phyloP scores from a whole-genome alignment of 2,329 filamentous ascomycete genomes.

The Ceratocystis cubensis region DNA sequence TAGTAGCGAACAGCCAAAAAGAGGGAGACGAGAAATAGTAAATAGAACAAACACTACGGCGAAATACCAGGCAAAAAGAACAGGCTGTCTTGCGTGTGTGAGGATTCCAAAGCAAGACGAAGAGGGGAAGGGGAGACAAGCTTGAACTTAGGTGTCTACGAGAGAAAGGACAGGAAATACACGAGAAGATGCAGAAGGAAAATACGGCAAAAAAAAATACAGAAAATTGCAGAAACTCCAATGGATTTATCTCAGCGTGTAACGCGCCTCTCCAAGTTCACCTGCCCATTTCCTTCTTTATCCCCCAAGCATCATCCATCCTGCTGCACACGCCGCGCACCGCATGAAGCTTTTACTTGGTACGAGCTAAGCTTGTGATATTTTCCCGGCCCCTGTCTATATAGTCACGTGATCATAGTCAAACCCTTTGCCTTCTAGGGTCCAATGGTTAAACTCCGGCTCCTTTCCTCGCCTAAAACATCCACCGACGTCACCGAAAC shows the following conservation, averaged over 20 bases:
- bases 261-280: not conserved
- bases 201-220: not conserved
- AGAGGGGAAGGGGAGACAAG: not conserved
- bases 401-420: not conserved
- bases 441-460: not conserved
- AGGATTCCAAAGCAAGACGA: not conserved
- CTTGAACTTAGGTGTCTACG: not conserved
- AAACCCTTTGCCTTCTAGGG: not conserved
- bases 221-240: not conserved
- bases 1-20: not conserved
- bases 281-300: not conserved
- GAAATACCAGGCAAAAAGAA: not conserved
- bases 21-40: not conserved
- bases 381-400: not conserved
- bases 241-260: not conserved
- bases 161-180: not conserved
- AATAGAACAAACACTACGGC: not conserved
- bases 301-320: not conserved
- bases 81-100: not conserved
- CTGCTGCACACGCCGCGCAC: not conserved
- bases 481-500: constrained; percentile 1
- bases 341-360: not conserved
- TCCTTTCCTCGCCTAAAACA: not conserved
- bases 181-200: not conserved
- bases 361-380: not conserved